Evolutionary conservation across 768 basidiomycete genomes (phyloP).

Genomic region (Cyclocybe cylindracea): DNA sequence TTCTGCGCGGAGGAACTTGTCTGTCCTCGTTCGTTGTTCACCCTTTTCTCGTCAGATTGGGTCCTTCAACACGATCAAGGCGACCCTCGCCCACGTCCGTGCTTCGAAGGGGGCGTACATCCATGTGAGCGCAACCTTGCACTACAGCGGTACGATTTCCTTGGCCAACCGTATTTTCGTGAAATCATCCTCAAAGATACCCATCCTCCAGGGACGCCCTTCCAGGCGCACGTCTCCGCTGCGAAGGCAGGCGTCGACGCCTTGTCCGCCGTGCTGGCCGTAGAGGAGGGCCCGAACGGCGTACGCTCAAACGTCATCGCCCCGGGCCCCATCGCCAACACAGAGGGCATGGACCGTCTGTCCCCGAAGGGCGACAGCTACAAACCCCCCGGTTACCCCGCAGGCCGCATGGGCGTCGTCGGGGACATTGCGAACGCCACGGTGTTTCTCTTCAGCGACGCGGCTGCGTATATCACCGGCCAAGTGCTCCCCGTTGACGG

Average conservation of each 20-base stretch:
- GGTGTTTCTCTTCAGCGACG: slow-evolving; percentile 82
- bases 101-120: slow-evolving; percentile 79
- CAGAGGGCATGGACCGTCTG: slow-evolving; percentile 75
- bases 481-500: slow-evolving; percentile 77
- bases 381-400: slow-evolving; percentile 18
- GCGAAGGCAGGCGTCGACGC: slow-evolving; percentile 96
- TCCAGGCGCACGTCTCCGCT: slow-evolving; percentile 91
- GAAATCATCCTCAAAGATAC: slow-evolving; percentile 12
- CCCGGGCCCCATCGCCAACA: slow-evolving; percentile 79
- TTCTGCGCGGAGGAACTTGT: background rate
- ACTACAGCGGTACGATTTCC: slow-evolving; percentile 65
- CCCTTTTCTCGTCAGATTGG: slow-evolving; percentile 58
- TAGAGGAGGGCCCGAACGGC: slow-evolving; percentile 95
- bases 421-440: slow-evolving; percentile 71
- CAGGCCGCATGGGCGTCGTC: slow-evolving; percentile 58
- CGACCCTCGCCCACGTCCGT: slow-evolving; percentile 76
- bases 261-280: slow-evolving; percentile 78
- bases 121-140: slow-evolving; percentile 87
- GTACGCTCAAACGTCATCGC: slow-evolving; percentile 87
- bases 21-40: slow-evolving; percentile 1
- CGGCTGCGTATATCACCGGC: slow-evolving; percentile 75
- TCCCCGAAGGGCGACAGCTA: slow-evolving; percentile 25
- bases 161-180: slow-evolving; percentile 7
- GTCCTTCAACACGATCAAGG: slow-evolving; percentile 93
- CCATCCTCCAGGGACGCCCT: slow-evolving; percentile 66